These are phyloP conservation scores for Lupinus albus DNA, from an alignment of 306 rosid genomes.

Conservation along the genomic window DNA sequence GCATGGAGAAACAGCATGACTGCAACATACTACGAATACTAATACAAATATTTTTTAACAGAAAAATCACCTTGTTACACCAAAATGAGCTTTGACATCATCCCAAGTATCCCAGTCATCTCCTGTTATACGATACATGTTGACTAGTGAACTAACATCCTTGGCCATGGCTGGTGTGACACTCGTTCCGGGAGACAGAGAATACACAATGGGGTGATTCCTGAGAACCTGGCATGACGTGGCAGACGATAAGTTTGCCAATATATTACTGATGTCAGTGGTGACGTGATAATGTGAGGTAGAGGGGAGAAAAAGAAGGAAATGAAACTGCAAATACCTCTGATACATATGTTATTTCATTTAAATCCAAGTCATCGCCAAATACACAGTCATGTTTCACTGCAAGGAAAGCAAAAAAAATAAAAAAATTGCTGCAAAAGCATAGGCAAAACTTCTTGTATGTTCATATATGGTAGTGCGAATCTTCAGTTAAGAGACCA, in stretches of 20 bases:
- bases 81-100: slow-evolving; percentile 73
- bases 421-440: slow-evolving; percentile 26
- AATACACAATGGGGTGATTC: slow-evolving; percentile 68
- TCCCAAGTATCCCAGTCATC: slow-evolving; percentile 94
- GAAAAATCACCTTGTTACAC: slow-evolving; percentile 68
- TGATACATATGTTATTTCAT: slow-evolving; percentile 74
- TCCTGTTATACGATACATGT: slow-evolving; percentile 91
- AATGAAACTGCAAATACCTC: slow-evolving; percentile 53
- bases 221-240: slow-evolving; percentile 62
- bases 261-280: slow-evolving; percentile 7
- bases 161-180: slow-evolving; percentile 83
- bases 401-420: slow-evolving; percentile 46
- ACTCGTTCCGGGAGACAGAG: slow-evolving; percentile 86
- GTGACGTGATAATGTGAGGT: slow-evolving; percentile 25
- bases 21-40: slow-evolving; percentile 25
- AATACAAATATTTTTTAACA: slow-evolving; percentile 13
- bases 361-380: slow-evolving; percentile 85
- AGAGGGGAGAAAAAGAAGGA: slow-evolving; percentile 8
- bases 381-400: slow-evolving; percentile 97
- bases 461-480: slow-evolving; percentile 2
- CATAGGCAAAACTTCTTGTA: not conserved
- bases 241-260: slow-evolving; percentile 25
- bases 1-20: slow-evolving; percentile 23
- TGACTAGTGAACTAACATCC: slow-evolving; percentile 67
- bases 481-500: slow-evolving; percentile 4